phyloP scores from a whole-genome alignment of 768 basidiomycete genomes.

The Leccinum disarticulatum region DNA sequence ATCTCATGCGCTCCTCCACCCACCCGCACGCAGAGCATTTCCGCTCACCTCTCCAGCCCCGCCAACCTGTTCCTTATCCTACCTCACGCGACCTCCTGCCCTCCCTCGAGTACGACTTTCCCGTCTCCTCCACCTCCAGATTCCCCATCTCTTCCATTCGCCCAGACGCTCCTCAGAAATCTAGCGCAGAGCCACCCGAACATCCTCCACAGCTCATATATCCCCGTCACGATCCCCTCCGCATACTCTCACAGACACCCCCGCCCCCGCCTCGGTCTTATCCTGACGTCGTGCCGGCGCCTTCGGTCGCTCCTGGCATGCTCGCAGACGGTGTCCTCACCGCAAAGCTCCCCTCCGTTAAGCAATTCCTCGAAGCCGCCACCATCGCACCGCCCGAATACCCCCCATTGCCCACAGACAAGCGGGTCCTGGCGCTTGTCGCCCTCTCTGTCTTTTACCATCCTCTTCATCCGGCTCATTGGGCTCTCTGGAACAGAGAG shows the following conservation, averaged over 20 bases:
- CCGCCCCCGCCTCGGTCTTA: constrained; percentile 22
- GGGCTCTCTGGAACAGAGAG: constrained; percentile 62
- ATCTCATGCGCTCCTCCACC: constrained; percentile 16
- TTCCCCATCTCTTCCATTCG: constrained; percentile 43
- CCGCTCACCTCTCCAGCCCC: constrained; percentile 19
- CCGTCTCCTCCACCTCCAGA: constrained; percentile 21
- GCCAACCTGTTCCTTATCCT: constrained; percentile 15
- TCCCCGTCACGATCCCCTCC: constrained; percentile 35
- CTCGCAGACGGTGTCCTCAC: constrained; percentile 44
- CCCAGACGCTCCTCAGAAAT: constrained; percentile 25
- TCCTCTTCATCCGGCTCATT: constrained; percentile 55
- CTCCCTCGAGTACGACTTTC: constrained; percentile 25
- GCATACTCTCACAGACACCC: constrained; percentile 25
- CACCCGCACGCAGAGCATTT: neutral
- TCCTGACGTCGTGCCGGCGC: constrained; percentile 21
- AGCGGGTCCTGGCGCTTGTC: constrained; percentile 51
- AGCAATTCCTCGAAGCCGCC: constrained; percentile 44
- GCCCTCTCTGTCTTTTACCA: constrained; percentile 60
- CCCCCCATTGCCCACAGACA: constrained; percentile 40
- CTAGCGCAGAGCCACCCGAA: constrained; percentile 20
- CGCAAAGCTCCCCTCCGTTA: constrained; percentile 47
- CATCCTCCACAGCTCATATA: constrained; percentile 27
- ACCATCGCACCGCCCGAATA: constrained; percentile 40
- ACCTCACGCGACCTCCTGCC: constrained; percentile 11
- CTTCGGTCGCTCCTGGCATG: constrained; percentile 35